Evolutionary conservation across 1,139 yeast genomes (phyloP), one percentile per base, ranked within the genome.

Genomic region (Torulaspora pretoriensis): DNA sequence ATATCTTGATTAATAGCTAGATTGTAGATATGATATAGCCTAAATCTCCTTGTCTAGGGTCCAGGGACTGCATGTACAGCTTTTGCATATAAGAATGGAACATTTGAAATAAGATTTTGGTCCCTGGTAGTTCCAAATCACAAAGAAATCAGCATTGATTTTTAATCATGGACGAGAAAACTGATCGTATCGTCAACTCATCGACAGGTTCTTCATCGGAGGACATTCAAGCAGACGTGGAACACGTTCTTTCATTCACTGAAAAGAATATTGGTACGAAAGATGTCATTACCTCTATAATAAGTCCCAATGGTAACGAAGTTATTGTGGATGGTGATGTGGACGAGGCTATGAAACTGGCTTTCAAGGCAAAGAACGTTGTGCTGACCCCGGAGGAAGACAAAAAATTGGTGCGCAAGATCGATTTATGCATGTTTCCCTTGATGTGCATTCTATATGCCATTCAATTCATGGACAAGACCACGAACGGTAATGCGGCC

Each of bases 381-480:
- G 57, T 44, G 30, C 29, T 59, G 24, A 61, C 61, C 14, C 57
- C 57, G 6, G 65, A 57, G 26, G 60, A 61, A 16, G 67, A 70
- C 33, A 63, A 59, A 46, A 64, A 51, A 46, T 56, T 77, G 8
- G 61, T 72, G n/a, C 53, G 77, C 44, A 82, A 80, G 55, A 76
- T 78, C 31, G 86, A 81, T 58, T 35, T 72, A 12, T 73, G 63
- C 51, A 58, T 82, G 50, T 64, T 79, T 52, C 83, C 87, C 0
- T 48, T 81, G 30, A 69, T 81, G 70, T 73, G 81, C 56, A 48
- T 75, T 12, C 61, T 80, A 14, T 79, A 79, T 58, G 72, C 80
- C 13, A 67, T 74, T 35, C 88, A 82, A 61, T 79, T 75, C 48
- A 78, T 82, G 80, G 89, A 82, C 61, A 83, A 83, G 57, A 64